Base-by-base conservation (phyloP, 176 grass and related monocot genomes). In the Carex cristatella region DNA sequence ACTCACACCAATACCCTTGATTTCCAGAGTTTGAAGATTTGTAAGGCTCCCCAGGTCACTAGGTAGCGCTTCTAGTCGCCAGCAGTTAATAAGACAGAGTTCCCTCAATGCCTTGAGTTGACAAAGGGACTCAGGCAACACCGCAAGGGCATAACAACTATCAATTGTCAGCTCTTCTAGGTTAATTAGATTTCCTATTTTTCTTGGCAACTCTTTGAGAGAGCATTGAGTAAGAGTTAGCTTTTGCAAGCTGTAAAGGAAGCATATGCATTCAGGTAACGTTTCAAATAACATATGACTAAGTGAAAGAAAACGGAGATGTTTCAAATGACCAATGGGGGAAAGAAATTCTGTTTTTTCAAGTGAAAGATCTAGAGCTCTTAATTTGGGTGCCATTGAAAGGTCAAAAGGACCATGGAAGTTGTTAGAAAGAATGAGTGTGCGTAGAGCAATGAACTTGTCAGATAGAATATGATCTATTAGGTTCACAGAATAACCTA, bases 81-180 rank as follows among this genome's bases (percentile, higher is more conserved):
- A 23, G 23, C 23, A 23, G 23, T 23, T 23, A 23, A 23, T 33
- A 33, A 33, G 33, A 33, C 1, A 3, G 15, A 63, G 8, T 63
- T 63, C 28, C 12, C 61, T 28, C 18, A 63, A 28, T n/a, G 61
- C 2, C 6, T 63, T 28, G n/a, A 27, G 19, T 63, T 63, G 61
- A 19, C 6, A 28, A 63, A 63, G 18, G 19, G 61, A 28, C 19
- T 10, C 61, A 7, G 61, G 61, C 61, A 63, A 63, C 18, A 7
- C 7, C 0, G 1, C 6, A 7, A 27, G 18, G 0, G 0, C 0
- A 9, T 0, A 1, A 48, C 7, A 48, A 2, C 0, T 1, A 1
- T 48, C 1, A 9, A 48, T 10, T 38, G 1, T 18, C 0, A 59
- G 15, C 16, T 59, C 56, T 18, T 59, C 15, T 5, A 48, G 14